phyloP scores from a whole-genome alignment of 2,329 filamentous ascomycete genomes.

The Xylaria sp. region DNA sequence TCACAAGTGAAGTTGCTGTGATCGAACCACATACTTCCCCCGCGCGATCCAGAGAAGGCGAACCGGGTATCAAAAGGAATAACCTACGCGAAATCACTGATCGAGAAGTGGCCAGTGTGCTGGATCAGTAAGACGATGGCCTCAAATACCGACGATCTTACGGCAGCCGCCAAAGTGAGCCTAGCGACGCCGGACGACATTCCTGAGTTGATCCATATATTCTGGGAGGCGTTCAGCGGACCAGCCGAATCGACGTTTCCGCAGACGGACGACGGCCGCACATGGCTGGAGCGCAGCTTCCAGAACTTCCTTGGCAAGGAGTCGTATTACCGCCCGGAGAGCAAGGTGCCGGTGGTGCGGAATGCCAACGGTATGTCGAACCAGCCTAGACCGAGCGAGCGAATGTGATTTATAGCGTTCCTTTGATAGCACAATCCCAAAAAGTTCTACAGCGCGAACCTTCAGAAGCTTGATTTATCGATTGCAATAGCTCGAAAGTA shows the following conservation, averaged over 20 bases:
- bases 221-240: conserved; percentile 35
- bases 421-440: not conserved
- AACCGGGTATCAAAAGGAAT: not conserved
- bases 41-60: not conserved
- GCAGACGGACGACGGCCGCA: conserved; percentile 32
- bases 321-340: conserved; percentile 33
- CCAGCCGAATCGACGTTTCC: conserved; percentile 34
- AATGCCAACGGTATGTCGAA: conserved; percentile 29
- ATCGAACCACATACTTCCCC: not conserved
- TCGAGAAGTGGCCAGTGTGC: not conserved
- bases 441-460: not conserved
- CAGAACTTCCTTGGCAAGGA: conserved; percentile 33
- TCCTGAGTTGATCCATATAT: conserved; percentile 32
- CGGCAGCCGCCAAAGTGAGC: conserved; percentile 28
- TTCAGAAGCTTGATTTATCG: not conserved
- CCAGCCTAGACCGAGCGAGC: not conserved
- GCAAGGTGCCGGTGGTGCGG: conserved; percentile 33
- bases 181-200: conserved; percentile 34
- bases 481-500: not conserved
- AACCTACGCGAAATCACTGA: not conserved
- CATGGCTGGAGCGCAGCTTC: conserved; percentile 36
- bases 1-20: not conserved
- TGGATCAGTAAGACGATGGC: not conserved
- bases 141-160: not conserved
- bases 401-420: not conserved